Base-by-base conservation (phyloP, 192 early-diverging fungal species). In the Jimgerdemannia flammicorona region DNA sequence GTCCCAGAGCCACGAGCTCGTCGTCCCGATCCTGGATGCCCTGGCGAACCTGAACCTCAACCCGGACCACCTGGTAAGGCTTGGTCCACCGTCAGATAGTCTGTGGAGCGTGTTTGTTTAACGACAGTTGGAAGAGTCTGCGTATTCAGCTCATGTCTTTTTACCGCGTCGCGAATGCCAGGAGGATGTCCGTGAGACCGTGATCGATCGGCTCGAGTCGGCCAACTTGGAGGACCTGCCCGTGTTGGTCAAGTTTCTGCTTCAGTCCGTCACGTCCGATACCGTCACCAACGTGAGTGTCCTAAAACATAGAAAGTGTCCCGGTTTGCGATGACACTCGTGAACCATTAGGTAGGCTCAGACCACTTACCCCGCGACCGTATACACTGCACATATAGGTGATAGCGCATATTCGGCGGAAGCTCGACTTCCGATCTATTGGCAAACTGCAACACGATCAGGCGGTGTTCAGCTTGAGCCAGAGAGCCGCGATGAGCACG, bases 171-270 rank as follows among this genome's bases (percentile, higher is more conserved):
- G 29, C 1, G 29, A 29, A 29, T 29, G 14, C 14, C 74, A 82
- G 81, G 78, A 77, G 19, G 86, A 86, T 78, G 80, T 84, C 66
- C 90, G 80, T 71, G 87, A 85, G 65, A 85, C 79, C 20, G 86
- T 95, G 18, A 43, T 93, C 39, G 79, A 85, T 64, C 86, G 85
- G 39, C 72, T 95, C 4, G 81, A 87, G 20, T 90, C 91, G 2
- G 92, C 90, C 1, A 90, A 92, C n/a, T 75, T 91, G 20, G 84
- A 87, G 39, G 92, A 93, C 54, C 44, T 95, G 63, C 90, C 93
- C 2, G 78, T 93, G 1, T 86, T 95, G 72, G 76, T 95, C 66
- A 90, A 89, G 66, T 95, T 93, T 66, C 72, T 95, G 44, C 81
- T 95, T 3, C 43, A 39, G 40, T 41, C 40, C 6, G n/a, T 59